Conservation (phyloP, 2,329 filamentous ascomycete genomes). For the Knufia fluminis region DNA sequence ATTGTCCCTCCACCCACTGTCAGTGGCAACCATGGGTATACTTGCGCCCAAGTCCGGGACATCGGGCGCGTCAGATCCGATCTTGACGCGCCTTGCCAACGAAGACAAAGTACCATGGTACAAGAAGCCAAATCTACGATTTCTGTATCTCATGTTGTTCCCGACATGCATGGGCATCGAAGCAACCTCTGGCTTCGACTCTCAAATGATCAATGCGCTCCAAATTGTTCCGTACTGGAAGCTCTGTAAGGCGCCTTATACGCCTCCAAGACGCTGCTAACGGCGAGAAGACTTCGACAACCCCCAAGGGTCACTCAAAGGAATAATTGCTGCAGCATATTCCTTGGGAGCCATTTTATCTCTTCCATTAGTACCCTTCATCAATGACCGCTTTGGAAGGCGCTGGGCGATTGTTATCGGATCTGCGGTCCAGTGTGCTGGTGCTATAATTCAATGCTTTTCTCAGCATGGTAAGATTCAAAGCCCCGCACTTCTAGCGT, state of each 20-base stretch:
- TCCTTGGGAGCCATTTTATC: conserved; percentile 50
- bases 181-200: conserved; percentile 52
- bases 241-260: conserved; percentile 24
- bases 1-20: no score
- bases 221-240: conserved; percentile 34
- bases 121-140: conserved; percentile 50
- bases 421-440: conserved; percentile 46
- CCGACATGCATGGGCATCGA: conserved; percentile 55
- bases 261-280: neutral
- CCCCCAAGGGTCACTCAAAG: conserved; percentile 37
- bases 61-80: conserved; percentile 14
- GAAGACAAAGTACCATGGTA: conserved; percentile 43
- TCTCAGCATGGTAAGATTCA: conserved; percentile 35
- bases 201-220: conserved; percentile 40
- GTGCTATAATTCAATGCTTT: conserved; percentile 48
- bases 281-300: conserved; percentile 30
- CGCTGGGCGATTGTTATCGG: conserved; percentile 50
- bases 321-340: conserved; percentile 51
- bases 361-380: conserved; percentile 48
- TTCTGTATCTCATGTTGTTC: conserved; percentile 49
- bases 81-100: conserved; percentile 12
- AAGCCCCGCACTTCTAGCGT: neutral
- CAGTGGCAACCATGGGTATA: neutral
- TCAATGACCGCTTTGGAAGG: conserved; percentile 48
- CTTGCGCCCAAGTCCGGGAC: neutral